Base-by-base conservation (phyloP, 495 filamentous ascomycete genomes). In the Aspergillus funiculosus region DNA sequence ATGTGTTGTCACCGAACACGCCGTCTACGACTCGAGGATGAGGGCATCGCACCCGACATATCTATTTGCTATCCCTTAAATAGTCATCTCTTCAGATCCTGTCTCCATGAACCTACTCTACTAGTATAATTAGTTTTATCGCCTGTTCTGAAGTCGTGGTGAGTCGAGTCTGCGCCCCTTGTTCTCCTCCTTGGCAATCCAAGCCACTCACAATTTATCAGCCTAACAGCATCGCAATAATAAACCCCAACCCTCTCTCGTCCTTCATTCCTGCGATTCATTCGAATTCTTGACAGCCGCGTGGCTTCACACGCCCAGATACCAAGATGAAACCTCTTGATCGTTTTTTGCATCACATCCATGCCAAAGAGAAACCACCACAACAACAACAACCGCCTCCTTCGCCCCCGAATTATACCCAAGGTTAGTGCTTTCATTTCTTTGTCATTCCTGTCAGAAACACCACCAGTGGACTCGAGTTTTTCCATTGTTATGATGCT, bases 241-340 rank as follows among this genome's bases (percentile, higher is more conserved):
- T n/a, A n/a, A n/a, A n/a, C 14, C 14, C 11, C 15, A 13, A 7
- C 3, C 18, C 10, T 7, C 31, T 35, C 39, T 24, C 14, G 30
- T 30, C 35, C 19, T 47, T 36, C 32, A 41, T 44, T 46, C 18
- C 17, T 20, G 14, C 21, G 18, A 3, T 20, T 28, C 31, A 36
- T 27, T 29, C 5, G 19, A 41, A 27, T 28, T 29, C 26, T 19
- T 41, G 24, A 27, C 24, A 39, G 35, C 15, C 13, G 39, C 40
- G 42, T 53, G 43, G 38, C 38, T 31, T 22, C 29, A 31, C 20
- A 18, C 34, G 13, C 10, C 8, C 17, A 35, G 13, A 21, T 29
- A 41, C 34, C 29, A 53, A 2, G 24, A 54, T 58, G 56, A 46
- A 43, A 28, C 43, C 17, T 42, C 32, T 55, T 22, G 43, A 55